Evolutionary conservation across 1,284 basidiomycete species (phyloP), one percentile per base, ranked within the genome.

Genomic region (Cryptococcus floricola): DNA sequence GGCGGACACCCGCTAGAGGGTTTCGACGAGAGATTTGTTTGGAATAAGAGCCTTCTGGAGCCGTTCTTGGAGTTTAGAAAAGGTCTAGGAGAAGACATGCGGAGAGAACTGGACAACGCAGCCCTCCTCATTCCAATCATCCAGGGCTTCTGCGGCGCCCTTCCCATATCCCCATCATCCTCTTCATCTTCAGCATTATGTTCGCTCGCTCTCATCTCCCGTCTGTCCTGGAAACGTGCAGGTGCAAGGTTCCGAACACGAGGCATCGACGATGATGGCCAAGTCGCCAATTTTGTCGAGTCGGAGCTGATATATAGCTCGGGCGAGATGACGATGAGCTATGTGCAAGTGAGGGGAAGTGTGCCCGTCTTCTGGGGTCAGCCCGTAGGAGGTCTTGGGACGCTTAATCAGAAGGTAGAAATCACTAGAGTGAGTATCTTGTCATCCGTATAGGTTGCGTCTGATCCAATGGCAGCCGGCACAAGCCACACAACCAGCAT

Each of bases 301-400:
- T 95, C 94, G 6, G 95, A 98, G 78, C 89, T 89, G 0, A 81
- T 97, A 48, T 85, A 98, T 71, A 87, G 87, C 61, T 89, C 88
- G 16, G 86, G 89, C 57, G 86, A 87, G 57, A 83, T 90, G 63
- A 88, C 85, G 70, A 85, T 92, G 72, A 93, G 91, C 70, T 97
- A 91, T 75, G 86, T 87, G 48, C 94, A 98, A 81, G 84, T 95
- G 42, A 86, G 95, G 60, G 95, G 96, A 57, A 93, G 89, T 63
- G 90, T 97, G 44, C 93, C 93, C 55, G 87, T 98, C 57, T 98
- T 98, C 71, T 98, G 95, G 95, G 93, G 98, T 73, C 95, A 98
- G 73, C 92, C 95, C 75, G 91, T 91, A 27, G 57, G 66, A 48
- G 77, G 70, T 3, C 73, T 91, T 44, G 88, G 91, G 69, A 91